Base-by-base conservation (phyloP, 176 grass and related monocot genomes). In the Raddia guianensis region DNA sequence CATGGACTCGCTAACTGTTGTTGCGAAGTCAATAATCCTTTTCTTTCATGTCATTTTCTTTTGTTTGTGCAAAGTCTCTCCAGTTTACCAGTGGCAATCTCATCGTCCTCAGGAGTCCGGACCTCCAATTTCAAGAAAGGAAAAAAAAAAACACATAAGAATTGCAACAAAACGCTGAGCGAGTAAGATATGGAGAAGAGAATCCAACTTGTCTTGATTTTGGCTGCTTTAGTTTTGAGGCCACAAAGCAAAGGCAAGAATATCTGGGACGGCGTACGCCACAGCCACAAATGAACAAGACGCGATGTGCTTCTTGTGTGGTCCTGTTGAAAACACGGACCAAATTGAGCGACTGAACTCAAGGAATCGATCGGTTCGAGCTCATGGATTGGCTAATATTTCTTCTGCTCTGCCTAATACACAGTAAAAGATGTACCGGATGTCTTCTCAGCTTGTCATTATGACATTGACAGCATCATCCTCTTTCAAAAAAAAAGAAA, bases 1-100 rank as follows among this genome's bases (percentile, higher is more conserved):
- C 82, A 51, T 84, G 18, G 73, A 85, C 74, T 54, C 62, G 71
- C 34, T 54, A 71, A 78, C 34, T 58, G 3, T 43, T n/a, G 55
- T 71, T 59, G 34, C 34, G 9, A 85, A 63, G 54, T 71, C 66
- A 43, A 52, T 1, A 11, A n/a, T 14, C 13, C 32, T 51, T 40
- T 61, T 63, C 6, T n/a, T 57, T 18, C 55, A 2, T 57, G 57
- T 83, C 40, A 10, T 27, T 12, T 27, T 50, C 10, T 68, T 84
- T 49, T 7, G 37, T 6, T 14, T 32, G 18, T 3, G 3, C 40
- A 47, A 80, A 80, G 51, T 56, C 66, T 58, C 32, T 40, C 33
- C 14, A 70, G 66, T 60, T 80, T 57, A 60, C 37, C 50, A 47
- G 33, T 21, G 54, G 16, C 77, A 44, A 15, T 15, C 18, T 63